A percentile compares a stretch with the other conserved stretches of the same genome.
Evolutionary conservation across 164 flowering plant genomes (phyloP).

Genomic region (Tetrastigma voinierianum): DNA sequence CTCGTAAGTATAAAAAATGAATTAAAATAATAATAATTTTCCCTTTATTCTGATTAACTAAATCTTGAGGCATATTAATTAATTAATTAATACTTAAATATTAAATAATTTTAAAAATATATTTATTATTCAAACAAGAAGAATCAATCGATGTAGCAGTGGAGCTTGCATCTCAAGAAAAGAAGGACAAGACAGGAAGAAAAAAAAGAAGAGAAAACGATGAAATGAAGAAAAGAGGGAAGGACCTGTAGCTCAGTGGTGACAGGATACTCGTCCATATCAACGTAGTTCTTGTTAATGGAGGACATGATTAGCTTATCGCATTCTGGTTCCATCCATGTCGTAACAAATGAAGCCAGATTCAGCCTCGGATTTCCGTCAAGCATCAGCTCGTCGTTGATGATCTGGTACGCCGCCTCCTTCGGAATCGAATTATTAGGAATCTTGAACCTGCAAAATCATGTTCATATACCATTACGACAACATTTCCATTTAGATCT

Average conservation of each 20-base stretch:
- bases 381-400: constrained; percentile 46
- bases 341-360: constrained; percentile 45
- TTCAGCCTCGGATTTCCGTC: constrained; percentile 49
- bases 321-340: constrained; percentile 52
- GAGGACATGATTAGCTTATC: constrained; percentile 44
- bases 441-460: constrained; percentile 28
- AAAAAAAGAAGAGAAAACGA: neutral
- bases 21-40: too few relatives aligned
- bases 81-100: too few relatives aligned
- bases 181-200: neutral
- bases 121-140: too few relatives aligned
- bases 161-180: too few relatives aligned
- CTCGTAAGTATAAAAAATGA: too few relatives aligned
- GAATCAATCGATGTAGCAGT: too few relatives aligned
- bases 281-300: constrained; percentile 46
- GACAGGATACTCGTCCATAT: constrained; percentile 51
- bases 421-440: constrained; percentile 40
- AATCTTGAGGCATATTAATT: neutral
- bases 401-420: constrained; percentile 47
- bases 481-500: neutral
- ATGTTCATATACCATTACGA: neutral
- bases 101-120: too few relatives aligned
- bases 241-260: constrained; percentile 46
- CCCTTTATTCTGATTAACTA: neutral
- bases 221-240: neutral